Evolutionary conservation across 169 alveolate genomes (phyloP).

Genomic region (Cryptosporidium ryanae): DNA sequence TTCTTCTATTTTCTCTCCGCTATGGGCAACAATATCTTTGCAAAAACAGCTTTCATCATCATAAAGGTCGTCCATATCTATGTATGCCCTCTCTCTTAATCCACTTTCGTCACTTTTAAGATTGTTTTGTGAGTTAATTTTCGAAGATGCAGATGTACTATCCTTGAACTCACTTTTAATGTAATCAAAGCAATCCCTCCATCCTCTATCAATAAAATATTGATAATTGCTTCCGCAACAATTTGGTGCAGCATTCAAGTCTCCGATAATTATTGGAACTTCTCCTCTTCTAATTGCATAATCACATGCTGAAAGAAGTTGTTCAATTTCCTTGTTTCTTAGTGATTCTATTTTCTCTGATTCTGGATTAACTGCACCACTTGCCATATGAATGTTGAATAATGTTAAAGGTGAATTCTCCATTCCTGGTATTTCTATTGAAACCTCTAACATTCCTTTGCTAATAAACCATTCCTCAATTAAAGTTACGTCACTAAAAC

Average conservation of each 20-base stretch:
- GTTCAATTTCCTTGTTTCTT: constrained; percentile 87
- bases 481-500: constrained; percentile 87
- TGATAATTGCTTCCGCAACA: constrained; percentile 88
- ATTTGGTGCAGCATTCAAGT: constrained; percentile 90
- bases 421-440: constrained; percentile 86
- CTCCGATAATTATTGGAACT: constrained; percentile 90
- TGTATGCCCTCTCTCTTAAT: background rate
- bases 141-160: constrained; percentile 28
- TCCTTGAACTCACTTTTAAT: constrained; percentile 3
- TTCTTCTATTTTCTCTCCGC: background rate
- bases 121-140: constrained; percentile 27
- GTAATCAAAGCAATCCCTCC: constrained; percentile 86
- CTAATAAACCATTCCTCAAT: constrained; percentile 87
- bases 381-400: constrained; percentile 90
- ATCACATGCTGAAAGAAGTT: constrained; percentile 84
- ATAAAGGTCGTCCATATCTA: constrained; percentile 65
- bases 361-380: constrained; percentile 90
- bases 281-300: constrained; percentile 85
- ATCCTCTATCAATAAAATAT: constrained; percentile 87
- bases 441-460: constrained; percentile 89
- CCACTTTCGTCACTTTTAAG: background rate
- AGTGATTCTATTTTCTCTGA: constrained; percentile 86
- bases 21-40: constrained; percentile 30
- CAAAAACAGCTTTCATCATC: constrained; percentile 30
- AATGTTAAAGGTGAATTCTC: constrained; percentile 82